Evolutionary conservation across 129 eudicot genomes (phyloP).

Genomic region (Helichrysum umbraculigerum): DNA sequence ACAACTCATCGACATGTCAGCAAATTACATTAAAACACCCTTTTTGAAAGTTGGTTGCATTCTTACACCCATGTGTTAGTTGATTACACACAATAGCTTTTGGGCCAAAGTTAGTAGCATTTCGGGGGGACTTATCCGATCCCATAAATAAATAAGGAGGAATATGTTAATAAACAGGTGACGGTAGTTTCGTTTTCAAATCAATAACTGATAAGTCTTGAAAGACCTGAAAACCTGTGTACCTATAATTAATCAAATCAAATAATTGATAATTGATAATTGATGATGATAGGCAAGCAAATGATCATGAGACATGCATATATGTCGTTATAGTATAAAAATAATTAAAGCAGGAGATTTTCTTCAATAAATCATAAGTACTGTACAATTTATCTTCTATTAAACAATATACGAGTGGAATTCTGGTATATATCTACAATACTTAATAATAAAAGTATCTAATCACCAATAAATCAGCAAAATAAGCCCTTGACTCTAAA

Average conservation of each 20-base stretch:
- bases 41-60: no score
- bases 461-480: slow-evolving; percentile 11
- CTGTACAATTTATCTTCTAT: not conserved
- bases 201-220: not conserved
- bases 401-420: slow-evolving; percentile 10
- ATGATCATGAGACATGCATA: not conserved
- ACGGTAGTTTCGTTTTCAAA: not conserved
- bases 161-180: not conserved
- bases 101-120: no score
- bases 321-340: not conserved
- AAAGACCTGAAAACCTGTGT: not conserved
- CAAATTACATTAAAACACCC: no score
- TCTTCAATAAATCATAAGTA: no score
- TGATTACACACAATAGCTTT: no score
- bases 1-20: no score
- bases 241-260: not conserved
- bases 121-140: no score
- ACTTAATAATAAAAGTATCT: not conserved
- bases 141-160: no score
- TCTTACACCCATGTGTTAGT: no score
- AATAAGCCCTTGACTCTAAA: slow-evolving; percentile 24
- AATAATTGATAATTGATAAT: not conserved
- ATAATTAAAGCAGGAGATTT: no score
- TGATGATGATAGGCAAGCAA: not conserved
- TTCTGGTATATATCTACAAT: slow-evolving; percentile 8